Base-by-base conservation (phyloP, 306 rosid genomes). In the Prunus dulcis region DNA sequence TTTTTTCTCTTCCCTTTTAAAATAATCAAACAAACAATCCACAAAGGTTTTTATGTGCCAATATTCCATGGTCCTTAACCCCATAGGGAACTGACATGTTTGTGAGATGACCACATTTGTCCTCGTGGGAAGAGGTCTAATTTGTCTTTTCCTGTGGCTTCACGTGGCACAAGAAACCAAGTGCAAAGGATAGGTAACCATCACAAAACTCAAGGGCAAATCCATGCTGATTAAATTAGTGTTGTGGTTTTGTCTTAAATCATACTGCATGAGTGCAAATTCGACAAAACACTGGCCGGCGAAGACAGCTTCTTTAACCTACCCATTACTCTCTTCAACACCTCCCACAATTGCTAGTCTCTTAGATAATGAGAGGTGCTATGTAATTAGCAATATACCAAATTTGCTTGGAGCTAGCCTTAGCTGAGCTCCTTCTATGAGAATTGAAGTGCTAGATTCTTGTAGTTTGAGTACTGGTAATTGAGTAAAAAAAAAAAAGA, bases 231-330 rank as follows among this genome's bases (percentile, higher is more conserved):
- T 80, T 78, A 57, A 85, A 86, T 63, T 69, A 75, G n/a, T 74
- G 79, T 61, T 51, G 64, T 62, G 73, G 63, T 73, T 74, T 80
- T 85, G 85, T 86, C 83, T 83, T 27, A 72, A 84, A 80, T 65
- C 62, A 74, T 75, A 81, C 64, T 84, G 74, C 84, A 76, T 82
- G 82, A 84, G 83, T 76, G 50, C 82, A 86, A 82, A 84, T 84
- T 88, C 78, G 96, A 92, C 96, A 91, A 91, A 85, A 75, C 8
- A 73, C 56, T 77, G 93, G 97, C 93, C 99, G 97, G 97, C 99
- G 75, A 87, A 89, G 88, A 87, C 90, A 90, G 90, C 97, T 90
- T 57, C 63, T 76, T 88, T 90, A 76, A 92, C 97, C 82, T 89
- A 95, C 85, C 84, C 86, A 61, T 64, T 56, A 89, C 47, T 69